These are phyloP conservation scores for Athelia sp. DNA, from an alignment of 1,284 basidiomycete genomes.

Conservation along the genomic window DNA sequence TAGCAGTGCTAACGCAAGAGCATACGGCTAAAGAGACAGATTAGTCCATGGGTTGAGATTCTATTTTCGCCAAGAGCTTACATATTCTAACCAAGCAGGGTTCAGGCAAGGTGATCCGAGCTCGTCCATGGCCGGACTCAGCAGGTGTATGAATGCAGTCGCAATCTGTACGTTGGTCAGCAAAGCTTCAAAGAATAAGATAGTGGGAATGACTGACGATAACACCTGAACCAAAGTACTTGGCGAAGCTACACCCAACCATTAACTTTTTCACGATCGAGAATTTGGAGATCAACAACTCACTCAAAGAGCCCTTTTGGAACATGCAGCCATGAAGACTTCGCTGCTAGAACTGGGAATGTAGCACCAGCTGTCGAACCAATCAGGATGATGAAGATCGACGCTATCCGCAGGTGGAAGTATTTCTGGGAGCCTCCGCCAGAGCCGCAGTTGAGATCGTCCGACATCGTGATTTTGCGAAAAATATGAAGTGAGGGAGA, in stretches of 20 bases:
- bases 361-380: slow-evolving; percentile 69
- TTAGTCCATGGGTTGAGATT: slow-evolving; percentile 1
- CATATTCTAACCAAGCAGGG: slow-evolving; percentile 70
- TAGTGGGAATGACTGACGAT: slow-evolving; percentile 49
- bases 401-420: slow-evolving; percentile 64
- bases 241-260: slow-evolving; percentile 62
- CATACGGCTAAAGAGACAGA: slow-evolving; percentile 56
- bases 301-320: slow-evolving; percentile 73
- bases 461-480: slow-evolving; percentile 18
- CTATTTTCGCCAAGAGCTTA: slow-evolving; percentile 27
- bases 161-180: slow-evolving; percentile 56
- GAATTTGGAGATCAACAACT: slow-evolving; percentile 20
- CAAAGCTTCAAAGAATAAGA: slow-evolving; percentile 11
- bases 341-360: slow-evolving; percentile 76
- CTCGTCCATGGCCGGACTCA: slow-evolving; percentile 71
- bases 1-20: slow-evolving; percentile 75
- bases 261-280: slow-evolving; percentile 8
- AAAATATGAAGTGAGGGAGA: not conserved
- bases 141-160: slow-evolving; percentile 86
- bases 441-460: slow-evolving; percentile 19
- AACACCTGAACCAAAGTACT: slow-evolving; percentile 94
- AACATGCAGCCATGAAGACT: slow-evolving; percentile 53
- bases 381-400: slow-evolving; percentile 84
- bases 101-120: slow-evolving; percentile 72
- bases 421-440: slow-evolving; percentile 33